Evolutionary conservation across 306 rosid genomes (phyloP).

Genomic region (Lablab purpureus): DNA sequence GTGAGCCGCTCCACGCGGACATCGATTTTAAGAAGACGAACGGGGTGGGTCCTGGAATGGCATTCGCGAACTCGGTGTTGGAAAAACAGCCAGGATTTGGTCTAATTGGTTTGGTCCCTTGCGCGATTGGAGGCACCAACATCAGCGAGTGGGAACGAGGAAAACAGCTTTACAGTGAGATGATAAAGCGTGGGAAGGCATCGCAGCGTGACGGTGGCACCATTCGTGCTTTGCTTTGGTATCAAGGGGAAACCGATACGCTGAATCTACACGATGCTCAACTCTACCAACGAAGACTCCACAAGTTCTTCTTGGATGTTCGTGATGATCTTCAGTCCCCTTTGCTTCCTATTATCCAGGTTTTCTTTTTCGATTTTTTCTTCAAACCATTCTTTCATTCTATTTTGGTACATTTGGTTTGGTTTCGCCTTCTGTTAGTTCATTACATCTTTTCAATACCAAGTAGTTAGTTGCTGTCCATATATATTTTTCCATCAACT

Average conservation of each 20-base stretch:
- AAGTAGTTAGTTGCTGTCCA: slow-evolving; percentile 38
- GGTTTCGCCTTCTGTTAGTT: slow-evolving; percentile 35
- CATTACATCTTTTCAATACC: slow-evolving; percentile 28
- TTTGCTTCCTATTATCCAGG: slow-evolving; percentile 83
- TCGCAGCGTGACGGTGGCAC: slow-evolving; percentile 53
- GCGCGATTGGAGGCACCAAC: slow-evolving; percentile 60
- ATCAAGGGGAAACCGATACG: slow-evolving; percentile 85
- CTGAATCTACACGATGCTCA: slow-evolving; percentile 51
- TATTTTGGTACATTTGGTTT: slow-evolving; percentile 36
- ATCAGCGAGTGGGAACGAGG: slow-evolving; percentile 60
- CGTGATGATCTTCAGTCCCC: slow-evolving; percentile 73
- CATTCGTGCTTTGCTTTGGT: slow-evolving; percentile 73
- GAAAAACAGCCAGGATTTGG: slow-evolving; percentile 28
- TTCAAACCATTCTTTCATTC: background rate
- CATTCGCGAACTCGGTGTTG: slow-evolving; percentile 51
- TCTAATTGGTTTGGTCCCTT: slow-evolving; percentile 61
- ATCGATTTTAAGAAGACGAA: slow-evolving; percentile 47
- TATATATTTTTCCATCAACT: background rate
- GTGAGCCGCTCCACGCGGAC: slow-evolving; percentile 77
- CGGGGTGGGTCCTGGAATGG: slow-evolving; percentile 61
- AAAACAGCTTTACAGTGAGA: slow-evolving; percentile 56
- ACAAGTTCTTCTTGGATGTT: slow-evolving; percentile 63
- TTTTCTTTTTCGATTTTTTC: background rate
- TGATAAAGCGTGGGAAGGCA: slow-evolving; percentile 65
- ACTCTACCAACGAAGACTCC: slow-evolving; percentile 51